phyloP scores from a whole-genome alignment of 345 rosid genomes.

The Turnera subulata region DNA sequence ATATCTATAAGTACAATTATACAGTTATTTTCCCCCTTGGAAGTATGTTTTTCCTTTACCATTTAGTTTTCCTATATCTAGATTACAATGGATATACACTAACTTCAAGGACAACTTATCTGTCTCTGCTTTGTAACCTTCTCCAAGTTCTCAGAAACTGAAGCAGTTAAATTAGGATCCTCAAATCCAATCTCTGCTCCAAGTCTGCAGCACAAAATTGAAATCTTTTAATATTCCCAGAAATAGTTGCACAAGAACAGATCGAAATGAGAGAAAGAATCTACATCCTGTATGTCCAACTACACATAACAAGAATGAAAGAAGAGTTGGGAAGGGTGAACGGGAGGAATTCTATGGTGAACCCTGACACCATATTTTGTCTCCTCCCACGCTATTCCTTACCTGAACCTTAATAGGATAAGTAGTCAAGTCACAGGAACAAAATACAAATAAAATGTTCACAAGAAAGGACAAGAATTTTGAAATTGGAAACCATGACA shows the following conservation, averaged over 20 bases:
- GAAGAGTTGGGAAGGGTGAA: too few species aligned
- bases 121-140: conserved; percentile 51
- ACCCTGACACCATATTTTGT: too few species aligned
- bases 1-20: conserved; percentile 19
- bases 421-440: too few species aligned
- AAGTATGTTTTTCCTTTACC: not conserved
- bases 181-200: conserved; percentile 76
- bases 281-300: too few species aligned
- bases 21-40: conserved; percentile 13
- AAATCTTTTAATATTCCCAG: too few species aligned
- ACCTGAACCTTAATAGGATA: too few species aligned
- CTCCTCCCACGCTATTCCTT: too few species aligned
- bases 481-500: not conserved
- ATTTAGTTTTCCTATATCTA: conserved; percentile 12
- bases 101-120: conserved; percentile 50
- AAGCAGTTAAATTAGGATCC: conserved; percentile 78
- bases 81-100: conserved; percentile 34
- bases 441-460: too few species aligned
- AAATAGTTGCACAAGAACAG: too few species aligned
- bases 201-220: conserved; percentile 39
- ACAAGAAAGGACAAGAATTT: not conserved
- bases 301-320: too few species aligned
- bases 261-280: too few species aligned
- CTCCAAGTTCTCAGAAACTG: conserved; percentile 76
- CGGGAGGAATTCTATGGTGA: too few species aligned